These are phyloP conservation scores for Elaeagnus macrophylla DNA, from an alignment of 306 rosid genomes.

Conservation along the genomic window DNA sequence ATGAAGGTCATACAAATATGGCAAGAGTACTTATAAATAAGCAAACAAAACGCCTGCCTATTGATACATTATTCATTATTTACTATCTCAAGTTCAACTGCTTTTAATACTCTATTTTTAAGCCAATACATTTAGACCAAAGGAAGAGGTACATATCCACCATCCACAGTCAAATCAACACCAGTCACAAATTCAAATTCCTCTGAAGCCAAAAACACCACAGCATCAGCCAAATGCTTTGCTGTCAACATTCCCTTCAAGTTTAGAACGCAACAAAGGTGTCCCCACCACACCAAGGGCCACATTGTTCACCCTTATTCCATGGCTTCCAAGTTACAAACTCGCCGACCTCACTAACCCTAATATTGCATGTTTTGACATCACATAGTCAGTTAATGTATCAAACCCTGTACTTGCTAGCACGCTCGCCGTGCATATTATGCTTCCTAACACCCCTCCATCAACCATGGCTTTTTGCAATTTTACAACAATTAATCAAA, in stretches of 20 bases:
- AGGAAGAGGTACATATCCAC: background rate
- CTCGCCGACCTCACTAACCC: constrained; percentile 17
- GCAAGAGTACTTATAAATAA: no score
- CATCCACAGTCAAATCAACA: constrained; percentile 6
- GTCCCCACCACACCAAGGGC: constrained; percentile 13
- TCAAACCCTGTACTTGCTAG: background rate
- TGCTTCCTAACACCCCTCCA: constrained; percentile 4
- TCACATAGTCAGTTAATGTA: background rate
- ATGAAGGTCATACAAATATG: no score
- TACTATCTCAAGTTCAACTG: no score
- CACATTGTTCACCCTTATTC: constrained; percentile 19
- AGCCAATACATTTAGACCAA: no score
- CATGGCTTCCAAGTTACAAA: constrained; percentile 7
- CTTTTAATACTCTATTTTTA: no score
- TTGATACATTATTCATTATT: no score
- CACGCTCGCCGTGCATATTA: constrained; percentile 32
- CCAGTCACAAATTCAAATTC: constrained; percentile 10
- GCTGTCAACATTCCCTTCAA: background rate
- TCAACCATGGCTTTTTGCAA: constrained; percentile 7
- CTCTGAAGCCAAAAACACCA: constrained; percentile 7
- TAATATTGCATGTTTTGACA: constrained; percentile 18
- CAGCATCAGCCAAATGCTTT: constrained; percentile 8
- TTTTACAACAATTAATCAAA: no score
- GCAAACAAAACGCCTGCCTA: no score
- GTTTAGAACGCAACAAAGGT: background rate